Base-by-base conservation (phyloP, 2,329 filamentous ascomycete genomes). In the Sporothrix phasma region DNA sequence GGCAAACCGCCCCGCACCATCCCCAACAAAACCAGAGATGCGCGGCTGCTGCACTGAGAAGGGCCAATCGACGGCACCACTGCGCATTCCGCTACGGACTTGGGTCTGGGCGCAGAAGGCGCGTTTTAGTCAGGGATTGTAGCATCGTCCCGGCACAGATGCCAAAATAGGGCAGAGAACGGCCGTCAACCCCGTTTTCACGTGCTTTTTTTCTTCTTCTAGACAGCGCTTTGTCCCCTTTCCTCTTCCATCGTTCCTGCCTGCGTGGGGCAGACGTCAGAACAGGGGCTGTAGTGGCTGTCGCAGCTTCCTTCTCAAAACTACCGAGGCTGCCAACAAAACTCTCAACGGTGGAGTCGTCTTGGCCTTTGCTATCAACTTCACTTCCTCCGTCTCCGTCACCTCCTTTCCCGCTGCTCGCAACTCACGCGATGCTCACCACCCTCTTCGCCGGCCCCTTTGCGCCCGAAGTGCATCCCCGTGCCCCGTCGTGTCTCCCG, bases 321-420 rank as follows among this genome's bases (percentile, higher is more conserved):
- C 41, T 49, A 43, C 62, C 62, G 62, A 64, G 62, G 62, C 37
- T 61, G 62, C 56, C 62, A 64, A 64, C 62, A 64, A 64, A 64
- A 41, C 43, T 26, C 15, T 58, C 37, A 13, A n/a, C 54, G 5
- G 54, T 58, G 54, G 39, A 8, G 54, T 8, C 54, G 11, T 58
- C n/a, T 26, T 43, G 26, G 24, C 37, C 3, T 22, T 43, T 41
- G 34, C 22, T 41, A 17, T 26, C 17, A 58, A 37, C 54, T 43
- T 59, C 56, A 43, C 56, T 59, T 59, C 45, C 56, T 59, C 56
- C 56, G 39, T 59, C 31, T 45, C 24, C 17, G 56, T 59, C 56
- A 22, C 24, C 31, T 26, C 22, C n/a, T 39, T 24, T 22, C n/a
- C n/a, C n/a, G n/a, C n/a, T n/a, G 22, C n/a, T 31, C 51, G 5